Evolutionary conservation across 106 monocot species (phyloP).

Genomic region (Iris macrosiphon): DNA sequence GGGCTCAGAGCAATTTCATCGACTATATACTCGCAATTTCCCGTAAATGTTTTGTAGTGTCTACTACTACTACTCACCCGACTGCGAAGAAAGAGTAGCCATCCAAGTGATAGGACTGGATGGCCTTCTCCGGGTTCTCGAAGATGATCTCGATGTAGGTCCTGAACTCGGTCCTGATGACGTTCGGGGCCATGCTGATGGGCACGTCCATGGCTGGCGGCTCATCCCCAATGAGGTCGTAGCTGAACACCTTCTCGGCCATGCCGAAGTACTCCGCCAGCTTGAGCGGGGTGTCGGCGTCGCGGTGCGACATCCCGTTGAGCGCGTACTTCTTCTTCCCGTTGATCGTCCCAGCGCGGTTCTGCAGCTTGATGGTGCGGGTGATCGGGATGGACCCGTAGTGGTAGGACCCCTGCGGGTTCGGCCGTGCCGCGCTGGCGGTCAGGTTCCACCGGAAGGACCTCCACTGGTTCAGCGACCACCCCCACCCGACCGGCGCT

Average conservation of each 20-base stretch:
- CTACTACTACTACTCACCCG: conserved; percentile 44
- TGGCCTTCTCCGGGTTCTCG: conserved; percentile 52
- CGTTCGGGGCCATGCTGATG: conserved; percentile 28
- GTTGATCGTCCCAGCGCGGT: conserved; percentile 15
- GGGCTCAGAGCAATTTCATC: too few species aligned
- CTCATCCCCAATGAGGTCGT: conserved; percentile 43
- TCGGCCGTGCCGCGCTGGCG: conserved; percentile 46
- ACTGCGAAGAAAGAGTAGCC: conserved; percentile 80
- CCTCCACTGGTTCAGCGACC: conserved; percentile 45
- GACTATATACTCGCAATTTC: too few species aligned
- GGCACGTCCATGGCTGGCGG: conserved; percentile 12
- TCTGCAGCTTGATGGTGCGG: conserved; percentile 43
- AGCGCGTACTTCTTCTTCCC: conserved; percentile 57
- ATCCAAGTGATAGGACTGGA: conserved; percentile 62
- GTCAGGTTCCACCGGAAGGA: conserved; percentile 56
- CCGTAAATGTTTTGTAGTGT: too few species aligned
- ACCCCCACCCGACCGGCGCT: conserved; percentile 27
- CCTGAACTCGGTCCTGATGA: conserved; percentile 39
- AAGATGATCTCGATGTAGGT: conserved; percentile 66
- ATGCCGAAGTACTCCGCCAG: conserved; percentile 65
- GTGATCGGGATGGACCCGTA: conserved; percentile 44
- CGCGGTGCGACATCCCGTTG: conserved; percentile 53
- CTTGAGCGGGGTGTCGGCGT: conserved; percentile 42
- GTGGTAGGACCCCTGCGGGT: conserved; percentile 56
- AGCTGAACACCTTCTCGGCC: conserved; percentile 39